Percentiles rank a stretch among this genome's conserved stretches.
Evolutionary conservation across 768 basidiomycete genomes (phyloP).

Genomic region (Podaxis sp.): DNA sequence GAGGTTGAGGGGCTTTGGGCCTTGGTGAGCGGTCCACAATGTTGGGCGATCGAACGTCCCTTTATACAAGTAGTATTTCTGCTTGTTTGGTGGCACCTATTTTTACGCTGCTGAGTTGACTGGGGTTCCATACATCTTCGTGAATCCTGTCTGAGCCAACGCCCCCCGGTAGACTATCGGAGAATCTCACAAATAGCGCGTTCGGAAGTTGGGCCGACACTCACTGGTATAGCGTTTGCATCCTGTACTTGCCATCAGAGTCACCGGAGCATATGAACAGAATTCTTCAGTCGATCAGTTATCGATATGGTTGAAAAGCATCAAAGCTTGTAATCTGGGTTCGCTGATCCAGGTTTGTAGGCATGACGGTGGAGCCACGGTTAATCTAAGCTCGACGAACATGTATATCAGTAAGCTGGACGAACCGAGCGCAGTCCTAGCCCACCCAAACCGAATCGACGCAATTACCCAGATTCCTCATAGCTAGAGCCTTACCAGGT

Average conservation of each 20-base stretch:
- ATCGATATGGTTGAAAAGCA: neutral
- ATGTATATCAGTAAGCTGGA: neutral
- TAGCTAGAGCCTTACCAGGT: neutral
- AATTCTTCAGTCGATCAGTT: neutral
- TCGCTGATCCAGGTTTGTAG: neutral
- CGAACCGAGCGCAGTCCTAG: neutral
- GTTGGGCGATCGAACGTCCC: neutral
- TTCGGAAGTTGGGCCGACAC: neutral
- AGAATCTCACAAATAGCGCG: neutral
- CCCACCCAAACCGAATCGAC: neutral
- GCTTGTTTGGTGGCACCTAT: slow-evolving; percentile 13
- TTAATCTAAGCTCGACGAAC: neutral
- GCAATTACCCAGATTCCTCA: neutral
- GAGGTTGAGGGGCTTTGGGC: neutral
- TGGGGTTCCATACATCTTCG: neutral
- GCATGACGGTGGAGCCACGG: neutral
- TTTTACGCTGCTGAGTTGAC: neutral
- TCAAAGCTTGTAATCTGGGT: neutral
- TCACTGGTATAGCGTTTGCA: neutral
- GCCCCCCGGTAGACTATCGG: neutral
- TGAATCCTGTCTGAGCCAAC: neutral
- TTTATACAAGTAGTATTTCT: slow-evolving; percentile 5
- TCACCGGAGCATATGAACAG: neutral
- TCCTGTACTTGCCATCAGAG: neutral
- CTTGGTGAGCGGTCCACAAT: neutral